Base-by-base conservation (phyloP, 139 green algal species). In the Tetraselmis striata region DNA sequence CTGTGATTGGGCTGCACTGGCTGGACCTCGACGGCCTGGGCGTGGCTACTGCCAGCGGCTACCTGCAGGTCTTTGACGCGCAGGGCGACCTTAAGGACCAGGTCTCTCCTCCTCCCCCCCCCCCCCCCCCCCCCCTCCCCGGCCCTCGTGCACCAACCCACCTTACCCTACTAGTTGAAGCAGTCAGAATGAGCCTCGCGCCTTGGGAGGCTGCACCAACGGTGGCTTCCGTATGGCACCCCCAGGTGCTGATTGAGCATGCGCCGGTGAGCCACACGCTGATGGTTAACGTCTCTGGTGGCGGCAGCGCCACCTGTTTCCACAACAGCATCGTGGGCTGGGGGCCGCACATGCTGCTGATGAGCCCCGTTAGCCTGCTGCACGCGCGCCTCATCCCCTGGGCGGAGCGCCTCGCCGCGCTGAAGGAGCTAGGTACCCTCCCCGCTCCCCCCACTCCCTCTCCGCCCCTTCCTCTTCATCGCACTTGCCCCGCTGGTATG, bases 371-470 rank as follows among this genome's bases (percentile, higher is more conserved):
- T 18, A 18, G 11, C 11, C 45, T 67, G 45, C 45, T 67, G 45
- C 45, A 67, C 18, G 85, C 84, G 32, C 83, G 89, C 30, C 81
- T 91, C 81, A 80, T 93, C 84, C 75, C 32, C 23, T 93, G 89
- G 89, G 84, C 87, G 77, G 87, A 93, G 78, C 85, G 88, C n/a
- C 30, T 93, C 29, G 86, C 85, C 2, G 81, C 80, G 1, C 82
- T 93, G 76, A 78, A 83, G 11, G 78, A 80, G 0, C 75, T 84
- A 25, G 28, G 78, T 67, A 5, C 45, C 11, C 45, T 18, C 45
- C 45, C 5, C 45, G 11, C 45, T 67, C 45, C n/a, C n/a, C 45
- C 5, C 45, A 5, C 18, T 67, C 45, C 45, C 45, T 67, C 5
- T 25, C 45, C 18, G 45, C 45, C 45, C 45, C n/a, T n/a, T n/a